Conservation (phyloP, 2,329 filamentous ascomycete species). For the Alternaria conjuncta region DNA sequence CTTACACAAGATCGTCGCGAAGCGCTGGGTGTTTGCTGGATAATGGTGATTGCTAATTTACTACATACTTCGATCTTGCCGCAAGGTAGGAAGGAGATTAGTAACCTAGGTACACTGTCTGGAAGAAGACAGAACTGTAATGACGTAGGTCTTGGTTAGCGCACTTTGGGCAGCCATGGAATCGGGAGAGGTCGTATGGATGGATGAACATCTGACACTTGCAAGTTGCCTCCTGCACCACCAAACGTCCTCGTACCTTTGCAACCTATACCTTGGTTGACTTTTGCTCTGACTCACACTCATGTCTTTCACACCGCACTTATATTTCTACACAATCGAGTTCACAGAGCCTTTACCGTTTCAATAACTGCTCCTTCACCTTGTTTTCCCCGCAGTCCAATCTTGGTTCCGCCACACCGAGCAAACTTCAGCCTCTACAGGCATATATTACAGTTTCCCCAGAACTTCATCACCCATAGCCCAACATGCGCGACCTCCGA, state of each 20-base stretch:
- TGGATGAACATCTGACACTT: slow-evolving; percentile 9
- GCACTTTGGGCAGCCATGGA: slow-evolving; percentile 17
- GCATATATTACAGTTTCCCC: neutral
- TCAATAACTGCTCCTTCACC: slow-evolving; percentile 36
- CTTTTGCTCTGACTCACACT: slow-evolving; percentile 33
- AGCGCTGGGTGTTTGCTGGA: neutral
- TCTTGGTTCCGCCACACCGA: slow-evolving; percentile 4
- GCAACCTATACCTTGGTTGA: slow-evolving; percentile 11
- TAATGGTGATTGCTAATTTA: neutral
- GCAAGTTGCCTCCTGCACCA: slow-evolving; percentile 12
- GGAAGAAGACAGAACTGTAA: neutral
- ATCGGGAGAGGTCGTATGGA: slow-evolving; percentile 14
- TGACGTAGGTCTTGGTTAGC: slow-evolving; percentile 26
- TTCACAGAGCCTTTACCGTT: slow-evolving; percentile 41
- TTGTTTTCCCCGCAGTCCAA: slow-evolving; percentile 32
- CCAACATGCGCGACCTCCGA: slow-evolving; percentile 65
- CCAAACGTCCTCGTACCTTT: slow-evolving; percentile 9
- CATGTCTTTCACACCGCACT: slow-evolving; percentile 44
- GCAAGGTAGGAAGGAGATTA: neutral
- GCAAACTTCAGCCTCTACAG: slow-evolving; percentile 18
- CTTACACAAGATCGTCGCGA: neutral
- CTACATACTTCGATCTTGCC: neutral
- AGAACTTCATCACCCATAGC: neutral
- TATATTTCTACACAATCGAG: slow-evolving; percentile 33
- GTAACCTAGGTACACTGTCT: neutral